phyloP scores from a whole-genome alignment of 2,329 filamentous ascomycete genomes.

The Penicillium occitanis region DNA sequence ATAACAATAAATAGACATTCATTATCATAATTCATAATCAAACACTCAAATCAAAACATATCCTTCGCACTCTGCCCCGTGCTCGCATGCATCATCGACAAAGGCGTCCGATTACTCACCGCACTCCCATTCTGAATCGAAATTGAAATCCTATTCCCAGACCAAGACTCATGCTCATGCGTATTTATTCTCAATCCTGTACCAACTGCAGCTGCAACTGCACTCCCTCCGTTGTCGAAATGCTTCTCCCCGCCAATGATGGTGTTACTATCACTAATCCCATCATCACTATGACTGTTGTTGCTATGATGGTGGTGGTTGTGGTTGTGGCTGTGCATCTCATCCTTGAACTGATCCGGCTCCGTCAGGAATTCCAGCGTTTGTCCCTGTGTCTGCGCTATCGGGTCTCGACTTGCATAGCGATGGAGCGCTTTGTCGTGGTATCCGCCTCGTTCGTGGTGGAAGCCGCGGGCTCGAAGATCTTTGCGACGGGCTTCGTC shows the following conservation, averaged over 20 bases:
- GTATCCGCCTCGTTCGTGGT: slow-evolving; percentile 26
- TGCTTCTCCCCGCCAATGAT: background rate
- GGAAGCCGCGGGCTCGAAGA: slow-evolving; percentile 28
- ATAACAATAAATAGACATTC: background rate
- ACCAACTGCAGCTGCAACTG: background rate
- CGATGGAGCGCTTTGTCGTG: slow-evolving; percentile 33
- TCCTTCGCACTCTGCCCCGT: slow-evolving; percentile 13
- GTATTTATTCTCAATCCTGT: slow-evolving; percentile 17
- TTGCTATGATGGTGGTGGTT: background rate
- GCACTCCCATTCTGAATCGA: slow-evolving; percentile 8
- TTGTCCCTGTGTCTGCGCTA: slow-evolving; percentile 21
- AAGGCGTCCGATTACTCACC: slow-evolving; percentile 18
- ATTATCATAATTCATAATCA: slow-evolving; percentile 1
- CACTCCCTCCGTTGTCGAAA: background rate
- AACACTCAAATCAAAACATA: slow-evolving; percentile 6
- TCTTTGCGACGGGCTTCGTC: slow-evolving; percentile 36
- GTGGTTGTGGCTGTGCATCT: background rate
- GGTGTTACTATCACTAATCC: background rate
- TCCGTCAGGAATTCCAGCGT: slow-evolving; percentile 20
- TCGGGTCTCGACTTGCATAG: slow-evolving; percentile 18
- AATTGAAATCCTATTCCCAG: background rate
- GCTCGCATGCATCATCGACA: slow-evolving; percentile 12
- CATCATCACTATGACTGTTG: background rate
- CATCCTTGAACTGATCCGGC: slow-evolving; percentile 10
- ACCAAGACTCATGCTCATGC: background rate